Evolutionary conservation across 176 grass and related monocot genomes (phyloP), one percentile per base, ranked within the genome.

Genomic region (Cenchrus purpureus): DNA sequence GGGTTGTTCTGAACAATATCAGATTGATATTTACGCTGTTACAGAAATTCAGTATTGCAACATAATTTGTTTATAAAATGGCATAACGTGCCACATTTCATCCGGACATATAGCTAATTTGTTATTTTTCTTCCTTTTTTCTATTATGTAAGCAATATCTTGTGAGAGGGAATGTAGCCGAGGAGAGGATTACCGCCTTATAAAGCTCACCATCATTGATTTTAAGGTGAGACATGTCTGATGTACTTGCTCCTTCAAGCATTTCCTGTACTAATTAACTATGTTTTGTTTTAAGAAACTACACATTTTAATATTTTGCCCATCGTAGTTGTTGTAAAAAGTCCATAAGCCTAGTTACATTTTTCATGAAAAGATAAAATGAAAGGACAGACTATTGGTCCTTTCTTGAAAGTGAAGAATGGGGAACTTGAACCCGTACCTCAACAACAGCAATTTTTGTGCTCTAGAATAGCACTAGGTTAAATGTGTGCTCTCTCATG

Each of bases 161-260:
- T 98, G 96, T 3, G 96, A 98, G 78, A 90, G 93, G 87, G 96
- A 98, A 87, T 98, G 96, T 60, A 98, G 96, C 87, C 88, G 89
- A 54, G 93, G 96, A 89, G 91, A 98, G 73, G 96, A 95, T 89
- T 95, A 95, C 84, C 91, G 91, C 74, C 87, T 98, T 69, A 94
- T 98, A 80, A 98, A 95, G 80, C 96, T 98, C 61, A 84, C 89
- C 25, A 86, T 98, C 55, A 92, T 95, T 80, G 94, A 98, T 90
- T 98, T 90, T 87, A 76, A 87, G 79, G 93, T 98, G 84, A 98
- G 91, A 2, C 45, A 72, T 85, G 13, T 73, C 3, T 50, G 66
- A 43, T 66, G 51, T 67, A 37, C 40, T 48, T 77, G 12, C 48
- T 53, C 71, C 69, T 72, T 70, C 45, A 75, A 66, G 12, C 59